phyloP scores from a whole-genome alignment of 306 rosid genomes.

The cucumber (Cucumis sativus) region Cucumber_9930_V3 NC_026660.2:29296001-29296500 shows the following conservation, averaged over 20 bases:
- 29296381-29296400: not conserved
- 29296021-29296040: too few species aligned
- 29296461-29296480: not conserved
- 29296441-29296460: not conserved
- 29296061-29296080: too few species aligned
- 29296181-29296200: too few species aligned
- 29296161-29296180: too few species aligned
- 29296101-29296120: too few species aligned
- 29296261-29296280: slow-evolving; percentile 11
- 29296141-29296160: too few species aligned
- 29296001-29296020: too few species aligned
- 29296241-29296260: not conserved
- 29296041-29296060: too few species aligned
- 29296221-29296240: not conserved
- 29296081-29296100: too few species aligned
- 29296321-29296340: not conserved
- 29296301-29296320: not conserved
- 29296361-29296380: slow-evolving; percentile 4
- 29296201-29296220: too few species aligned
- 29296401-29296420: not conserved
- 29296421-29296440: not conserved
- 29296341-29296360: not conserved
- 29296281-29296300: not conserved
- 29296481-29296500: not conserved
- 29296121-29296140: too few species aligned